Percentiles rank a stretch among this genome's conserved stretches.
phyloP scores from a whole-genome alignment of 352 stramenopile genomes.

The Pythium aphanidermatum region DNA sequence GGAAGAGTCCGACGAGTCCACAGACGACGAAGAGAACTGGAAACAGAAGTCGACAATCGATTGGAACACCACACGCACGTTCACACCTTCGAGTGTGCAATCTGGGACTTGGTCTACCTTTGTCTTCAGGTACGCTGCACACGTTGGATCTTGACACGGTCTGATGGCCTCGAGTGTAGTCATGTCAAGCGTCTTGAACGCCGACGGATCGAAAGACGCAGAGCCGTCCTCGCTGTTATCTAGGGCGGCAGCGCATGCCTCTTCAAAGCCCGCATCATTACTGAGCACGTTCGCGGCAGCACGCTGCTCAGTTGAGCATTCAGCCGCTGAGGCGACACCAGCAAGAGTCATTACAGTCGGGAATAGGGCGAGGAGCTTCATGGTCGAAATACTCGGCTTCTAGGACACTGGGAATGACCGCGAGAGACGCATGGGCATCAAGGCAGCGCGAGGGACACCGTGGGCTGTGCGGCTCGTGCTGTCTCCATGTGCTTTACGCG shows the following conservation, averaged over 20 bases:
- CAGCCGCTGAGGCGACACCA: no score
- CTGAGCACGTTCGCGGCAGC: slow-evolving; percentile 8
- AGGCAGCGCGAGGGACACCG: no score
- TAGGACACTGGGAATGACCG: no score
- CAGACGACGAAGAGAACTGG: no score
- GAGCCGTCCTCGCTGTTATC: slow-evolving; percentile 1
- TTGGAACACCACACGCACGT: slow-evolving; percentile 14
- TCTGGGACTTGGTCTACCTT: slow-evolving; percentile 11
- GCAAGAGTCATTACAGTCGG: no score
- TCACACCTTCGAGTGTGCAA: slow-evolving; percentile 7
- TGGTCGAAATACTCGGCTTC: no score
- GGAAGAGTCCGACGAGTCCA: no score
- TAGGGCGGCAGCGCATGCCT: slow-evolving; percentile 7
- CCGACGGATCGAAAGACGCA: neutral
- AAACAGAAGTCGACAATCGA: slow-evolving; percentile 13
- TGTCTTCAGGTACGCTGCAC: slow-evolving; percentile 11
- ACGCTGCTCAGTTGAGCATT: slow-evolving; percentile 9
- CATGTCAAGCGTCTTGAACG: slow-evolving; percentile 5
- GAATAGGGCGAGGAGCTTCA: no score
- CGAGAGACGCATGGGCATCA: no score
- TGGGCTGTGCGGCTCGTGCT: no score
- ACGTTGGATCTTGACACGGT: slow-evolving; percentile 9
- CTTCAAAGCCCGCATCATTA: slow-evolving; percentile 7
- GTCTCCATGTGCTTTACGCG: no score
- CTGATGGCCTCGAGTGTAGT: slow-evolving; percentile 1